Base-by-base conservation (phyloP, 139 green algal species). In the Asterochloris erici region DNA sequence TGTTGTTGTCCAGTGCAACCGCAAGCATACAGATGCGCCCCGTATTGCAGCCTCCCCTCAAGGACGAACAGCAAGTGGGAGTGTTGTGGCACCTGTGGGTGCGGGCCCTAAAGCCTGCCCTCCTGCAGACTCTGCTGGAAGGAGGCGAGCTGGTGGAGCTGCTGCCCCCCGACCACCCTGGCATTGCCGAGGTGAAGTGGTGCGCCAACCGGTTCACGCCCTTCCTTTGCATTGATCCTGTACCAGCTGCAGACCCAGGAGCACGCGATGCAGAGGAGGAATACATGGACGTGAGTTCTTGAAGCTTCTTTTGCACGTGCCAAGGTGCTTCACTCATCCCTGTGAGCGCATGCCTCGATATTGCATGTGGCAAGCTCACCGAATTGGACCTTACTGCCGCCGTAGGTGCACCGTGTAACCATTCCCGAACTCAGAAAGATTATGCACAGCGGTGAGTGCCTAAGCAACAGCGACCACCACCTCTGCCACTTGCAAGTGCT, bases 171-270 rank as follows among this genome's bases (percentile, higher is more conserved):
- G 87, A 82, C 0, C 89, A 95, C 74, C 87, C 87, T 0, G 94
- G 94, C 28, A 85, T 96, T 76, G 74, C 90, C 24, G 94, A 98
- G 80, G 89, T 94, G 76, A 98, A 98, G 88, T 98, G 94, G 94
- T 95, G 93, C 79, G 73, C 73, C 38, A 97, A 97, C 79, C 86
- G 89, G 12, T 97, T 98, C 84, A 84, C 85, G 73, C 90, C 94
- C 12, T 97, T 91, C 79, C 84, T 98, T 12, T 89, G 92, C 73
- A 89, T 98, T 9, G 87, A 90, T 61, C 93, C 94, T 0, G 29
- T 79, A 9, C 21, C 76, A 63, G 76, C 77, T 74, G 63, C 15
- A 63, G 61, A 62, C 68, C 62, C 77, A 74, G 77, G 77, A 38
- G 63, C 62, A 11, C 17, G 14, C 14, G 63, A 74, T 74, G 62